Base-by-base conservation (phyloP, 1,284 basidiomycete genomes). In the Chalciporus sp. region DNA sequence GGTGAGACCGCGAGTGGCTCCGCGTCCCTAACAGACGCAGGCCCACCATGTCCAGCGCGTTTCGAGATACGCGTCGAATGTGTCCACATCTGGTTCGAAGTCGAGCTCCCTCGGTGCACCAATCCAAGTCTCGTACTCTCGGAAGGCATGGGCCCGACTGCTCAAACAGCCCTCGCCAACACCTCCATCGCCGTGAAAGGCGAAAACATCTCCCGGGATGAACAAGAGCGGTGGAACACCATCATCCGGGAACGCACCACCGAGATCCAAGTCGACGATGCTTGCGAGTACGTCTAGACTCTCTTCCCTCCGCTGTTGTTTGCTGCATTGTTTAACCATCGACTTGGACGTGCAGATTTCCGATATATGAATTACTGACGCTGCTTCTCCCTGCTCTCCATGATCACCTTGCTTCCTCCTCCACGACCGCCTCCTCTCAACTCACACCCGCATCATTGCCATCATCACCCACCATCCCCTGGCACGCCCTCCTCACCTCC, bases 401-500 rank as follows among this genome's bases (percentile, higher is more conserved):
- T 58, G 74, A 75, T 58, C 19, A 64, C 68, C 35, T n/a, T n/a
- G 1, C 11, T 16, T 17, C 35, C 26, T 53, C 35, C 16, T 37
- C 35, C 35, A 31, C 29, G 2, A 4, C 16, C 16, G 5, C 35
- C 16, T 37, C 47, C 10, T 40, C 27, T 29, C 19, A 33, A 17
- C 2, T 41, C 19, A 40, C 28, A 37, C 17, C 23, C 20, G 27
- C 52, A 48, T 8, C 54, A 27, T 42, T 47, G 9, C 52, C 3
- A 37, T 1, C 16, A 41, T 16, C 28, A 19, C 23, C 28, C n/a
- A 10, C 54, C 23, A 42, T 47, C 10, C 50, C 52, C 28, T 83
- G 79, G 57, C 88, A 90, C 64, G 81, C 80, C 26, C 78, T 90
- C 7, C 76, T 90, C 52, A 86, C 83, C 5, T 90, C 88, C 0